Percentiles rank a stretch among this genome's conserved stretches.
These are phyloP conservation scores for Acanthamoeba lenticulata DNA, from an alignment of 208 protist genomes.

Conservation along the genomic window DNA sequence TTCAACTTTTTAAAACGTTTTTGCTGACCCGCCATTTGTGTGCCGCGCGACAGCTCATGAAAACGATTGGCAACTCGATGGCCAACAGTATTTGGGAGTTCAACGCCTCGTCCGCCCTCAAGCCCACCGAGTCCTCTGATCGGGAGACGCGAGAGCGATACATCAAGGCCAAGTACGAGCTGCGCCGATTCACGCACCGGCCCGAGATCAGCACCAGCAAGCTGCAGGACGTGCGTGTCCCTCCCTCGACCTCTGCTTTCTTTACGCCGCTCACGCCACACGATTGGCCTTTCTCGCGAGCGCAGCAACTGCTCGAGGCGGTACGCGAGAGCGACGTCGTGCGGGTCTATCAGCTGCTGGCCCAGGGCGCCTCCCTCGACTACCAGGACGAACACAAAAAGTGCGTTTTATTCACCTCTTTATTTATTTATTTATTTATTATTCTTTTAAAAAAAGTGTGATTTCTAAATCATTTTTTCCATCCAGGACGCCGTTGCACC, in stretches of 20 bases:
- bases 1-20: too few relatives aligned
- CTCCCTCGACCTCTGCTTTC: background rate
- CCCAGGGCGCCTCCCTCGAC: background rate
- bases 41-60: background rate
- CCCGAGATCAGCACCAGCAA: background rate
- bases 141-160: constrained; percentile 3
- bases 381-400: constrained; percentile 1
- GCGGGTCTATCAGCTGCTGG: constrained; percentile 12
- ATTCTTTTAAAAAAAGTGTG: too few relatives aligned
- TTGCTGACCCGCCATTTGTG: background rate
- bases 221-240: background rate
- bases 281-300: too few relatives aligned
- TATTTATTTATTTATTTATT: background rate
- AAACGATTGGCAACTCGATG: constrained; percentile 12
- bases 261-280: background rate
- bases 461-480: too few relatives aligned
- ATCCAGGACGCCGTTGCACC: background rate
- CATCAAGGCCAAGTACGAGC: constrained; percentile 27
- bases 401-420: background rate
- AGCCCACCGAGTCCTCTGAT: background rate
- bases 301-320: constrained; percentile 5
- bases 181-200: background rate
- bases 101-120: background rate
- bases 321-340: constrained; percentile 1
- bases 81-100: constrained; percentile 38